These are phyloP conservation scores for Strigomonas galati DNA, from an alignment of 208 protist species.

Conservation along the genomic window DNA sequence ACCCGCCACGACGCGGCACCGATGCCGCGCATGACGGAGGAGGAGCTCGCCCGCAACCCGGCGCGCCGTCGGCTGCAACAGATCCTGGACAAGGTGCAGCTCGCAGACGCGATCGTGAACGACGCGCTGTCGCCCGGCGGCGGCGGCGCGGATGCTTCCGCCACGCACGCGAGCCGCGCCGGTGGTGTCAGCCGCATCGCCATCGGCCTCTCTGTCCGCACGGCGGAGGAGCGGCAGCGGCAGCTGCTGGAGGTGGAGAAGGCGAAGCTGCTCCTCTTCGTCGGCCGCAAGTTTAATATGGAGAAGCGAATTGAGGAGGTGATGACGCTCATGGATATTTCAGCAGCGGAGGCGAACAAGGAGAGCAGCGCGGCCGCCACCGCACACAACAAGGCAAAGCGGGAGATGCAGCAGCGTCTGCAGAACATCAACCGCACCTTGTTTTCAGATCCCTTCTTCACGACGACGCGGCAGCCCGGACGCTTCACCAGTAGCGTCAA, in stretches of 20 bases:
- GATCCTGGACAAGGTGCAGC: slow-evolving; percentile 24
- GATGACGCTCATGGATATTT: slow-evolving; percentile 15
- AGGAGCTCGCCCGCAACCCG: slow-evolving; percentile 21
- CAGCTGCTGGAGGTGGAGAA: slow-evolving; percentile 61
- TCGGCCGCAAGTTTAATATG: slow-evolving; percentile 71
- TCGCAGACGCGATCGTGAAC: slow-evolving; percentile 28
- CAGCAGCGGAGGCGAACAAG: slow-evolving; percentile 8
- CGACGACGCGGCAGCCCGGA: no score
- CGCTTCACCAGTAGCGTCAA: background rate
- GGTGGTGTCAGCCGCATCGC: background rate
- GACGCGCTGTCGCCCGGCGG: background rate
- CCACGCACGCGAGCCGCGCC: background rate
- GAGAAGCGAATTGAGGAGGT: slow-evolving; percentile 44
- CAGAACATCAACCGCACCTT: slow-evolving; percentile 1
- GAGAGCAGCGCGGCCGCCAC: background rate
- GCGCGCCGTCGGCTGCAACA: slow-evolving; percentile 23
- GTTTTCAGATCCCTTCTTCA: background rate
- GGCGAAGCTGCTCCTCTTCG: slow-evolving; percentile 65
- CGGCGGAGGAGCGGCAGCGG: slow-evolving; percentile 32
- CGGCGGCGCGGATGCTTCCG: no score
- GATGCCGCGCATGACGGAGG: slow-evolving; percentile 14
- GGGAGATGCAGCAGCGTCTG: background rate
- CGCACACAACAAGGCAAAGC: background rate
- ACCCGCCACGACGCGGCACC: background rate
- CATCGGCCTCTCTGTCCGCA: slow-evolving; percentile 21